A percentile compares a stretch with the other conserved stretches of the same genome.
These are phyloP conservation scores for Cercospora zeae-maydis DNA, from an alignment of 2,329 filamentous ascomycete genomes.

Conservation along the genomic window DNA sequence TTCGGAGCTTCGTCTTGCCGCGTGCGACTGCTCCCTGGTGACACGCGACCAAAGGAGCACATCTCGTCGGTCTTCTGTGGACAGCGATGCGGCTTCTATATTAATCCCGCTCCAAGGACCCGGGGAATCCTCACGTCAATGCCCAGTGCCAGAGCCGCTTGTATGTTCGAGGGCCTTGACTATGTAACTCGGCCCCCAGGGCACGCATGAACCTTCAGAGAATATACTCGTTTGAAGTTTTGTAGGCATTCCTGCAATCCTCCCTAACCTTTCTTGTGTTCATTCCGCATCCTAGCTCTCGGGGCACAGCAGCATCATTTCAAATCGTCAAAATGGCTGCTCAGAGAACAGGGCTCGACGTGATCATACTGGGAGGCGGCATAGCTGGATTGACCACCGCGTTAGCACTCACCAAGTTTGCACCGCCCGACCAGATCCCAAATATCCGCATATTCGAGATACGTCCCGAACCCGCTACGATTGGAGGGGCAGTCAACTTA, in stretches of 20 bases:
- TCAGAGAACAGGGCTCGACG: conserved; percentile 34
- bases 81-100: conserved; percentile 3
- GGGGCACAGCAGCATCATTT: neutral
- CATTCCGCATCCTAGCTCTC: neutral
- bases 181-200: conserved; percentile 6
- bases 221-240: neutral
- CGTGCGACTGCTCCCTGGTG: neutral
- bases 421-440: conserved; percentile 36
- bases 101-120: neutral
- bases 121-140: neutral
- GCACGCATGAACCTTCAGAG: neutral
- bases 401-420: conserved; percentile 47
- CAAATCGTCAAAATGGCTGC: conserved; percentile 26
- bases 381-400: conserved; percentile 52
- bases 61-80: neutral
- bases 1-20: neutral
- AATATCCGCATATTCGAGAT: conserved; percentile 50
- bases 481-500: conserved; percentile 48
- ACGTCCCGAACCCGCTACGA: conserved; percentile 44
- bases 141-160: neutral
- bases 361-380: conserved; percentile 52
- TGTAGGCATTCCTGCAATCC: neutral
- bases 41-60: neutral
- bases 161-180: neutral
- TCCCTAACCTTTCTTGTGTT: neutral